Evolutionary conservation across 2,329 filamentous ascomycete genomes (phyloP).

Genomic region (Nemania diffusa): DNA sequence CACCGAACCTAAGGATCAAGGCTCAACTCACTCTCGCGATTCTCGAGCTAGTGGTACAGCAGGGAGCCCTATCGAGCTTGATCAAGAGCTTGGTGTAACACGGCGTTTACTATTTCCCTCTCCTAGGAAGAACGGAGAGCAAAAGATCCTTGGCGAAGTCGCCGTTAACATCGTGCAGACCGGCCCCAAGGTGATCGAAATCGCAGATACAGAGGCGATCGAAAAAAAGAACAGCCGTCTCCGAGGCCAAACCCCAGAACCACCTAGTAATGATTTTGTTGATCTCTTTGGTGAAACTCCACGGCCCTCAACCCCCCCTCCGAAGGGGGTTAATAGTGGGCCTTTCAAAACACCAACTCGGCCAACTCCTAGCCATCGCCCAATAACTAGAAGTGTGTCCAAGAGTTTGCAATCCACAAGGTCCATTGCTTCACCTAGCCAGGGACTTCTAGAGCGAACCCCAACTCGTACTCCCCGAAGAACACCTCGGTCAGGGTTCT

Average conservation of each 20-base stretch:
- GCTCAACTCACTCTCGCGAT: slow-evolving; percentile 64
- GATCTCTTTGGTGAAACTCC: slow-evolving; percentile 74
- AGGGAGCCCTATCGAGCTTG: slow-evolving; percentile 66
- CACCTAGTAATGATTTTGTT: slow-evolving; percentile 51
- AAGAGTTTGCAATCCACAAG: slow-evolving; percentile 63
- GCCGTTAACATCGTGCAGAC: slow-evolving; percentile 63
- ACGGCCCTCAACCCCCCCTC: slow-evolving; percentile 64
- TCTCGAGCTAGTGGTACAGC: slow-evolving; percentile 66
- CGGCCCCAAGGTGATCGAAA: slow-evolving; percentile 51
- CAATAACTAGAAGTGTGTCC: slow-evolving; percentile 69
- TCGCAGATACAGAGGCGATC: slow-evolving; percentile 48
- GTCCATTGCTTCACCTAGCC: slow-evolving; percentile 57
- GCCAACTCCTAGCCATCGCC: slow-evolving; percentile 70
- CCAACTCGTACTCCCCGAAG: slow-evolving; percentile 57
- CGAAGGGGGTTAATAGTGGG: slow-evolving; percentile 58
- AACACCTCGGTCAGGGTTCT: slow-evolving; percentile 51
- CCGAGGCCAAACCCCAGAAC: slow-evolving; percentile 51
- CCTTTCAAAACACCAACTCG: slow-evolving; percentile 71
- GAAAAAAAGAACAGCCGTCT: slow-evolving; percentile 58
- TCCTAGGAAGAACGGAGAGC: slow-evolving; percentile 71
- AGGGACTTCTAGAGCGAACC: slow-evolving; percentile 59
- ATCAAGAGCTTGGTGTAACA: slow-evolving; percentile 66
- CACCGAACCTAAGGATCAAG: slow-evolving; percentile 41
- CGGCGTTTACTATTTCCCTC: slow-evolving; percentile 81
- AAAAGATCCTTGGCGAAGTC: slow-evolving; percentile 70